These are phyloP conservation scores for Fusarium sp. DNA, from an alignment of 2,329 filamentous ascomycete species.

Conservation along the genomic window DNA sequence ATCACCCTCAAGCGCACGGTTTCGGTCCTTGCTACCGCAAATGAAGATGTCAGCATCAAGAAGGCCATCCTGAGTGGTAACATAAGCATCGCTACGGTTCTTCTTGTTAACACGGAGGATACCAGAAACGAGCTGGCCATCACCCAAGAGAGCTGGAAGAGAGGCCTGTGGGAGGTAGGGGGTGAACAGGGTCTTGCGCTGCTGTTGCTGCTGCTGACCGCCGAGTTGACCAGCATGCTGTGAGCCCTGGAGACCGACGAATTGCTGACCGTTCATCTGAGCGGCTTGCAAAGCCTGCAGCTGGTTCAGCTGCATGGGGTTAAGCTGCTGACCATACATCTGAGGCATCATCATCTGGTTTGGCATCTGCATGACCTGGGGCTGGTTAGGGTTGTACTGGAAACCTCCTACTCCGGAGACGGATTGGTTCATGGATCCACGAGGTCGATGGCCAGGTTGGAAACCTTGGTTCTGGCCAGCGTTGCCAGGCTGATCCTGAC, in stretches of 20 bases:
- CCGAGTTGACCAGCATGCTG: conserved; percentile 77
- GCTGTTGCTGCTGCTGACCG: conserved; percentile 81
- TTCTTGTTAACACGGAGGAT: conserved; percentile 99
- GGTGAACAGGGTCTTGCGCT: conserved; percentile 98
- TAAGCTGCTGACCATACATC: conserved; percentile 89
- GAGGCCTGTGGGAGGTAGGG: conserved; percentile 96
- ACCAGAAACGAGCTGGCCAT: conserved; percentile 95
- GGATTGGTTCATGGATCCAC: conserved; percentile 87
- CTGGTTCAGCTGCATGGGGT: conserved; percentile 87
- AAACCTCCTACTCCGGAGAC: conserved; percentile 86
- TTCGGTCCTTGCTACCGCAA: conserved; percentile 98
- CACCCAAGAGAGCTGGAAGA: conserved; percentile 86
- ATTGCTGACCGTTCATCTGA: conserved; percentile 80
- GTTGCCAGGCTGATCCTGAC: conserved; percentile 66
- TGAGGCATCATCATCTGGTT: conserved; percentile 88
- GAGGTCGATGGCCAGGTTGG: conserved; percentile 90
- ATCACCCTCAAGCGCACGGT: conserved; percentile 95
- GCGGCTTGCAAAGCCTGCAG: conserved; percentile 92
- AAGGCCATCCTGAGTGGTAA: conserved; percentile 86
- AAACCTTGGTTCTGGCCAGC: conserved; percentile 75
- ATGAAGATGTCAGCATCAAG: conserved; percentile 99
- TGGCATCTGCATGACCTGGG: conserved; percentile 86
- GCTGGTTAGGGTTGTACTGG: conserved; percentile 84
- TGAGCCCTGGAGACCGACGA: conserved; percentile 74
- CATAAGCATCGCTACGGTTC: conserved; percentile 98